Evolutionary conservation across 169 alveolate genomes (phyloP).

Genomic region (Eimeria sp.): DNA sequence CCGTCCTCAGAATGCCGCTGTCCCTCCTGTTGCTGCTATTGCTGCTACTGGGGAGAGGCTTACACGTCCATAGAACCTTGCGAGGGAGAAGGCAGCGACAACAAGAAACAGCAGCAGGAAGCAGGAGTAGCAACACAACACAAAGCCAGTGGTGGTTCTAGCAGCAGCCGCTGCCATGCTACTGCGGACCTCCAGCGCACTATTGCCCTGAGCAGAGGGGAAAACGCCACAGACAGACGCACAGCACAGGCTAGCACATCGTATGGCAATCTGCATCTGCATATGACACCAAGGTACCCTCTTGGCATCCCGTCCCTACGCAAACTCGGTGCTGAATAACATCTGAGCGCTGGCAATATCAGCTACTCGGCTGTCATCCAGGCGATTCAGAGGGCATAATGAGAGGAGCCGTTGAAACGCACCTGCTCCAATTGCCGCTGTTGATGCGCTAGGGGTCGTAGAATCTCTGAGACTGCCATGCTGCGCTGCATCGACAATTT

Average conservation of each 20-base stretch:
- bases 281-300: neutral
- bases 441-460: slow-evolving; percentile 60
- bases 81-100: slow-evolving; percentile 59
- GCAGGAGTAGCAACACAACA: slow-evolving; percentile 66
- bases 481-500: slow-evolving; percentile 57
- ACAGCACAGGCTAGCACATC: neutral
- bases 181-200: neutral
- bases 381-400: neutral
- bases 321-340: neutral
- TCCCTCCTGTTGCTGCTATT: slow-evolving; percentile 2
- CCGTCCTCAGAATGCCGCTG: neutral
- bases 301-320: neutral
- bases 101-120: slow-evolving; percentile 44
- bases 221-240: neutral
- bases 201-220: neutral
- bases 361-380: neutral
- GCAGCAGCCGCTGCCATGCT: slow-evolving; percentile 42
- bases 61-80: slow-evolving; percentile 36
- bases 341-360: neutral
- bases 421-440: slow-evolving; percentile 66
- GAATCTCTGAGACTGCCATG: slow-evolving; percentile 28
- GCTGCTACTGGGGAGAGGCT: slow-evolving; percentile 1
- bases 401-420: neutral
- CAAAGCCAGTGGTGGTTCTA: slow-evolving; percentile 37
- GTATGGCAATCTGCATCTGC: neutral